Conservation (phyloP, 768 basidiomycete genomes). For the Leccinum sublutescens region DNA sequence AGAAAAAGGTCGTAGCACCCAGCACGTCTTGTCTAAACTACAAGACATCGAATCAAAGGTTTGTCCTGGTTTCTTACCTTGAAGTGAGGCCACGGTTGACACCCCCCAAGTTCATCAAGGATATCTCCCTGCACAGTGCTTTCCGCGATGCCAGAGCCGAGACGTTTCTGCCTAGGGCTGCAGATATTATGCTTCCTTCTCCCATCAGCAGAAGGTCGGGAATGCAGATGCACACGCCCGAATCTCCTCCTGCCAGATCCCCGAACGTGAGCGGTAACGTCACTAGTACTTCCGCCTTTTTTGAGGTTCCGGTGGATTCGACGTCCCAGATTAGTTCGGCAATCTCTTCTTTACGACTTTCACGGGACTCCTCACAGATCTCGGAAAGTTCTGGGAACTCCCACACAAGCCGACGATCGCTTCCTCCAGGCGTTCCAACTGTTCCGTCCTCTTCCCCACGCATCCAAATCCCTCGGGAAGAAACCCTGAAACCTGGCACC, state of each 20-base stretch:
- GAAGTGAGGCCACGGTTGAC: not conserved
- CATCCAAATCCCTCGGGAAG: conserved; percentile 18
- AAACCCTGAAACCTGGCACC: not conserved
- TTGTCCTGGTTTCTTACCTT: not conserved
- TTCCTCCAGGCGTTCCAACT: not conserved
- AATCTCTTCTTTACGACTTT: not conserved
- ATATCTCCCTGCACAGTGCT: conserved; percentile 27
- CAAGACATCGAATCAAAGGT: conserved; percentile 31
- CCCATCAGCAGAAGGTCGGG: not conserved
- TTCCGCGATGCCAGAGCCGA: conserved; percentile 34
- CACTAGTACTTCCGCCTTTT: not conserved
- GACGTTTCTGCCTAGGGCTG: conserved; percentile 28
- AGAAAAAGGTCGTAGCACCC: conserved; percentile 26
- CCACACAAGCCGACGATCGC: not conserved
- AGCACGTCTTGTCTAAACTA: conserved; percentile 31
- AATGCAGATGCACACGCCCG: not conserved
- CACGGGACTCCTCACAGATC: conserved; percentile 4
- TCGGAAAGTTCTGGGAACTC: not conserved
- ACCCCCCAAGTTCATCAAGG: conserved; percentile 29
- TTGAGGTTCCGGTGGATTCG: not conserved
- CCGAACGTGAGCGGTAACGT: not conserved
- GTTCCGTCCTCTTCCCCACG: conserved; percentile 1
- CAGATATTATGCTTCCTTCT: conserved; percentile 25
- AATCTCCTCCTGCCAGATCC: not conserved
- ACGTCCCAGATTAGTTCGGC: not conserved